Evolutionary conservation across 345 rosid genomes (phyloP).

Genomic region (Acer negundo): DNA sequence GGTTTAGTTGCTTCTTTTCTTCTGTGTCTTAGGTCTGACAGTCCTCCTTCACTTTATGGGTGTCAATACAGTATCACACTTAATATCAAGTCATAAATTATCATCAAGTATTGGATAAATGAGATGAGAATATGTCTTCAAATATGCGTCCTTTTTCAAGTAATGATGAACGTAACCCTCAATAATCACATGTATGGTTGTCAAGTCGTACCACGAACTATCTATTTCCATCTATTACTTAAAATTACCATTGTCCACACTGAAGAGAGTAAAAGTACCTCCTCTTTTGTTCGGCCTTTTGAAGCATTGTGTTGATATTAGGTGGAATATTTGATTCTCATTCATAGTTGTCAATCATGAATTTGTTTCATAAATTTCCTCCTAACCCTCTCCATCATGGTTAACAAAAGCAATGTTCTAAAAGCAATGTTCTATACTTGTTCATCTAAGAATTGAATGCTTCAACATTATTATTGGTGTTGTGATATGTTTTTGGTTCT

Average conservation of each 20-base stretch:
- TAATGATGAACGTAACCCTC: neutral
- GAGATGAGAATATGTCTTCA: neutral
- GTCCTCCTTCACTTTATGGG: neutral
- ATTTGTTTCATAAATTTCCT: neutral
- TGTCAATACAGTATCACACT: neutral
- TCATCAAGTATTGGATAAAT: neutral
- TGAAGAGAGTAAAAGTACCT: neutral
- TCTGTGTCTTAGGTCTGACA: neutral
- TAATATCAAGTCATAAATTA: neutral
- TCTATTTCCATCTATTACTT: neutral
- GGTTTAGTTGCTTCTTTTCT: too few species aligned
- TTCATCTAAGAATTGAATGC: neutral
- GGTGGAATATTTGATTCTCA: neutral
- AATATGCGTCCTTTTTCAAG: neutral
- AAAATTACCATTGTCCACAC: neutral
- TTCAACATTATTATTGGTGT: neutral
- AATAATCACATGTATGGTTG: neutral
- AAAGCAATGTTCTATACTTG: neutral
- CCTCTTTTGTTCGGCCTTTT: neutral
- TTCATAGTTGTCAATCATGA: neutral
- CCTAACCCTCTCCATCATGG: neutral
- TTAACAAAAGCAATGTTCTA: neutral
- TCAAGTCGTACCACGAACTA: neutral
- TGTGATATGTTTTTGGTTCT: neutral
- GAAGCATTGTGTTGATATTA: neutral